These are phyloP conservation scores for Porphyrellus cyaneotinctus DNA, from an alignment of 768 basidiomycete species.

Conservation along the genomic window DNA sequence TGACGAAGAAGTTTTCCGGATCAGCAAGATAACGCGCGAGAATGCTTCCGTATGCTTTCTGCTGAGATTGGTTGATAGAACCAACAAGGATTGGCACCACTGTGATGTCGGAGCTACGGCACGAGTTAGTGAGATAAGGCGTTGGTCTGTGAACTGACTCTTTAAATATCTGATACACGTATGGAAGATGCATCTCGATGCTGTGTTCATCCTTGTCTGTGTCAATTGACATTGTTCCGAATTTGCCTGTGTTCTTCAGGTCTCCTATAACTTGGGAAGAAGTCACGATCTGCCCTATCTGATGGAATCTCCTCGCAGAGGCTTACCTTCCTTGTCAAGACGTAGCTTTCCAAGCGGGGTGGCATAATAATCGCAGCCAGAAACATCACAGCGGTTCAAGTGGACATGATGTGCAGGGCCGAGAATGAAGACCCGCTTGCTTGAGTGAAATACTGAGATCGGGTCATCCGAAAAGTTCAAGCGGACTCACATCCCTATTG, in stretches of 20 bases:
- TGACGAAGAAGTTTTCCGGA: constrained; percentile 79
- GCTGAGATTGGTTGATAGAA: constrained; percentile 54
- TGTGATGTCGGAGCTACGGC: constrained; percentile 59
- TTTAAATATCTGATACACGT: constrained; percentile 79
- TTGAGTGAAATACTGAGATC: constrained; percentile 30
- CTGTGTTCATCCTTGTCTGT: constrained; percentile 95
- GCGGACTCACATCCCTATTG: constrained; percentile 64
- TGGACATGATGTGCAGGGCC: constrained; percentile 95
- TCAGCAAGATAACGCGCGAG: constrained; percentile 78
- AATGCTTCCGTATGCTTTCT: constrained; percentile 61
- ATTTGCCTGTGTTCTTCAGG: constrained; percentile 36
- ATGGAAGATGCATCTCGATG: constrained; percentile 97
- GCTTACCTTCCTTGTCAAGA: constrained; percentile 75
- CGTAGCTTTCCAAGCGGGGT: constrained; percentile 85
- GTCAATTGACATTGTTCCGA: constrained; percentile 57
- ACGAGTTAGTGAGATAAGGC: constrained; percentile 2
- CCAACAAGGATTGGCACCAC: constrained; percentile 94
- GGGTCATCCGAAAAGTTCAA: not conserved
- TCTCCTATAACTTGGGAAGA: constrained; percentile 11
- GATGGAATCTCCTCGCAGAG: not conserved
- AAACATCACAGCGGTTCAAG: constrained; percentile 82
- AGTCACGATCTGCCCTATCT: constrained; percentile 5
- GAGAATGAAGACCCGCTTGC: constrained; percentile 89
- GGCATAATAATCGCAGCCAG: constrained; percentile 68
- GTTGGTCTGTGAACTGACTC: constrained; percentile 44